Base-by-base conservation (phyloP, 768 basidiomycete genomes). In the Cyathus striatus region DNA sequence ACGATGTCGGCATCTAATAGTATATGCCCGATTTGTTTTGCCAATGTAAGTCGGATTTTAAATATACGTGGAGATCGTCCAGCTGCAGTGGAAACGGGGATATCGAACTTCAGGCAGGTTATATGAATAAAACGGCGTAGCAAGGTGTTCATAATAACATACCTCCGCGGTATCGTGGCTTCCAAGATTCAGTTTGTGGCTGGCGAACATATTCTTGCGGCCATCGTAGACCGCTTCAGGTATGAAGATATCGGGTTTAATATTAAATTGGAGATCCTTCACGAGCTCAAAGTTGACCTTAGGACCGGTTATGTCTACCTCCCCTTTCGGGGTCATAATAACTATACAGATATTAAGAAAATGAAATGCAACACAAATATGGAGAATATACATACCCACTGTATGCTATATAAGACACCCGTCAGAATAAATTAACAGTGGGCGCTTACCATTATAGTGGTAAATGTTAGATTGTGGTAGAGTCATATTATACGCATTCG, bases 1-100 rank as follows among this genome's bases (percentile, higher is more conserved):
- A 88, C 85, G 16, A 83, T 84, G 50, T 89, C 83, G 6, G 86
- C 86, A 56, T 89, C 86, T 88, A 80, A 72, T n/a, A 20, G 13
- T 13, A 18, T 16, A 22, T 20, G 1, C 10, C n/a, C n/a, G n/a
- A 10, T 18, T 16, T n/a, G n/a, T n/a, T n/a, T n/a, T n/a, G n/a
- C n/a, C n/a, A n/a, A n/a, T n/a, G n/a, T n/a, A n/a, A n/a, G n/a
- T n/a, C n/a, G n/a, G n/a, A n/a, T n/a, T n/a, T n/a, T n/a, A n/a
- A n/a, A n/a, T n/a, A n/a, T n/a, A n/a, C n/a, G n/a, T n/a, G n/a
- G n/a, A n/a, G n/a, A n/a, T n/a, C n/a, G n/a, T n/a, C n/a, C n/a
- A n/a, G n/a, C n/a, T n/a, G n/a, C n/a, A n/a, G n/a, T n/a, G n/a
- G n/a, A n/a, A n/a, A n/a, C n/a, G n/a, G n/a, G n/a, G n/a, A n/a